Evolutionary conservation across 1,284 basidiomycete genomes (phyloP).

Genomic region (Chiua sp.): DNA sequence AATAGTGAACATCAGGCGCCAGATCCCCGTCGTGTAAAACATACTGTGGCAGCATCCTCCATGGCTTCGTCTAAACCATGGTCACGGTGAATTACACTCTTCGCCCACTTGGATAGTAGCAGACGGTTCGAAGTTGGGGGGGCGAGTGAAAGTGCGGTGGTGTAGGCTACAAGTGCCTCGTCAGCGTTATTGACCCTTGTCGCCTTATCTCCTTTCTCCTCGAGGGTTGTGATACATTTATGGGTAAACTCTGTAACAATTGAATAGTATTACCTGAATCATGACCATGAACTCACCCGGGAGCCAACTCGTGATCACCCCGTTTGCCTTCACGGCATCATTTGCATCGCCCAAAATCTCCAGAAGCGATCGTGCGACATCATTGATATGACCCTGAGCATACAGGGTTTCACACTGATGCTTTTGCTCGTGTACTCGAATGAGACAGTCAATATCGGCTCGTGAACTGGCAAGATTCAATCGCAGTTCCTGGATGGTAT

Average conservation of each 20-base stretch:
- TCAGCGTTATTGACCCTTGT: background rate
- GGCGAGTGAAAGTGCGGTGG: background rate
- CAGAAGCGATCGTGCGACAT: background rate
- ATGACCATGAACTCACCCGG: background rate
- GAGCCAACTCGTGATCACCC: too few relatives aligned
- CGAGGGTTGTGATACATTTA: background rate
- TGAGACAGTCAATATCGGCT: background rate
- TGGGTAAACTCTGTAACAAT: background rate
- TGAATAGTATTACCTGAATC: background rate
- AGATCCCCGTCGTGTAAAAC: background rate
- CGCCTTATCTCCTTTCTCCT: background rate
- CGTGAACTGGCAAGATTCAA: background rate
- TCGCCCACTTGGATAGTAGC: too few relatives aligned
- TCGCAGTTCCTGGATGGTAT: too few relatives aligned
- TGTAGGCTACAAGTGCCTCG: background rate
- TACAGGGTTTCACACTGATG: background rate
- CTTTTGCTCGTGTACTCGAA: background rate
- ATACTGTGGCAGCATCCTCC: background rate
- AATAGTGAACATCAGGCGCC: background rate
- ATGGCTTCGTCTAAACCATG: background rate
- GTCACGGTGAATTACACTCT: too few relatives aligned
- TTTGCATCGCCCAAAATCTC: too few relatives aligned
- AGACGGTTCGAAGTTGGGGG: background rate
- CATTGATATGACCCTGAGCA: background rate
- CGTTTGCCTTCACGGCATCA: too few relatives aligned